Evolutionary conservation across 176 grass and related monocot species (phyloP), one percentile per base, ranked within the genome.

Genomic region (Pontederia crassipes): DNA sequence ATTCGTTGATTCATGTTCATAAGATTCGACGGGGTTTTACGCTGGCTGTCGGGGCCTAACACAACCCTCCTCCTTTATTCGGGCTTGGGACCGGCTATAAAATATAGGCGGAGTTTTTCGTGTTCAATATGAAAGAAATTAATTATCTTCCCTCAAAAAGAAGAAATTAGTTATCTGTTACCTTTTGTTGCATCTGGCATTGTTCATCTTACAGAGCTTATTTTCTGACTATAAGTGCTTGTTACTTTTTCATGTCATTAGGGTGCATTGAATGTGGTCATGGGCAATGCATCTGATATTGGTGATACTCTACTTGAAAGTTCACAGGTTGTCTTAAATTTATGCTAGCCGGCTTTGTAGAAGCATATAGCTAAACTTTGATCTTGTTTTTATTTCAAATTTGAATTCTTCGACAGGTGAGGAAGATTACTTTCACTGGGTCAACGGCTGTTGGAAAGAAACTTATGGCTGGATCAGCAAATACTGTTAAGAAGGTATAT

Each of bases 371-470:
- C 28, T 6, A 67, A 6, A 54, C 64, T 10, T 55, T 71, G 62
- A 15, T 15, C 11, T 74, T 68, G 51, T n/a, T 46, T 62, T 46
- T 66, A 60, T 24, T 17, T 68, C 59, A 32, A 60, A 20, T 51
- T 65, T 51, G 46, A 26, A 45, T 75, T 69, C 14, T 82, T 71
- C 72, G 60, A 78, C 71, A 97, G 93, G 93, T 97, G 17, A 91
- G 93, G 69, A 97, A 91, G 80, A 91, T 97, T 11, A 97, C 87
- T 5, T 97, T 97, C 73, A 97, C 93, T 52, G 93, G 93, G 53
- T 97, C 93, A 65, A 97, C 93, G 74, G 93, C 93, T 68, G 79
- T 91, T 68, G 93, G 93, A 16, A 97, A 97, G 72, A 97, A 91
- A 57, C 70, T 97, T 59, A 83, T 97, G 84, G 87, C 79, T 66